Base-by-base conservation (phyloP, 306 rosid genomes). In the Ceratonia siliqua region DNA sequence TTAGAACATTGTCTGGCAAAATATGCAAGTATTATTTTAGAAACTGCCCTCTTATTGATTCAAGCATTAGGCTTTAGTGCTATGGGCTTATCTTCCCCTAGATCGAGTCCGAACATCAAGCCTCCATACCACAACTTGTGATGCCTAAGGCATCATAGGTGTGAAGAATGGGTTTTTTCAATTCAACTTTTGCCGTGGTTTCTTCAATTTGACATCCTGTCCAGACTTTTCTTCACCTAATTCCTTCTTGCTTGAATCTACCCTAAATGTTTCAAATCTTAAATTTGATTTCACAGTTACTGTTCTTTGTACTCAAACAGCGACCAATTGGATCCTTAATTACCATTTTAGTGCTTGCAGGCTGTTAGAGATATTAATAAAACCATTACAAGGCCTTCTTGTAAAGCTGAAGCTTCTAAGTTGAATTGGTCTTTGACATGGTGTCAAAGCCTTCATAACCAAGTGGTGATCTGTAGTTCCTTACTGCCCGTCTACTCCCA, bases 1-100 rank as follows among this genome's bases (percentile, higher is more conserved):
- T 66, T 33, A 6, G 11, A 76, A 38, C 73, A 15, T 72, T 27
- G 52, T 70, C 48, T 63, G 65, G 56, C 36, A 59, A 63, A 43
- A 41, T 21, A 52, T 52, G 45, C 32, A 48, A 32, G 46, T 10
- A 45, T 48, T 57, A 41, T 21, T 10, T 64, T 56, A 61, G 61
- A 62, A 46, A 33, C 52, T 66, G 24, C 20, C 32, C 61, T 69
- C 30, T 25, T 25, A 50, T 39, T 13, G 48, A 9, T 59, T 67
- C 42, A 30, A 68, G 38, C 32, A 33, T 45, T 17, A 59, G 11
- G 17, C 46, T 48, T 48, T 58, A 32, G n/a, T 72, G 14, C 32
- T 12, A 41, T 65, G 74, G 24, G 28, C 35, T 43, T 77, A n/a
- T 57, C 59, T 30, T 57, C 36, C 57, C 41, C 46, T 21, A 45